phyloP scores from a whole-genome alignment of 2,329 filamentous ascomycete genomes.

The Daldinia sp. region DNA sequence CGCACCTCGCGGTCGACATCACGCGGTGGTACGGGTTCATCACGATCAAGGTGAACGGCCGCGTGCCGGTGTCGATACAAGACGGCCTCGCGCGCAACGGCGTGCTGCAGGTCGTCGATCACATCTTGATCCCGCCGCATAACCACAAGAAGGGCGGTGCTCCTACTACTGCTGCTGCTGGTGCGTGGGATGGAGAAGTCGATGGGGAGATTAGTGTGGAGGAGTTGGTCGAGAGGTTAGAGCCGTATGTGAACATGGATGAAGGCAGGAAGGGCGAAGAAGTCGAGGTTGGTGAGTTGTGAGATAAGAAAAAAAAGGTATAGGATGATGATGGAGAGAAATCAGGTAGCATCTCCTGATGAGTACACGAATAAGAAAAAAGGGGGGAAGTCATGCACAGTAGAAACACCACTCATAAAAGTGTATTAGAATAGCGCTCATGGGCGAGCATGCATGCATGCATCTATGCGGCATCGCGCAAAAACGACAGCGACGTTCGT shows the following conservation, averaged over 20 bases:
- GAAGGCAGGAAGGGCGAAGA: conserved; percentile 18
- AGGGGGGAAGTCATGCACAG: background rate
- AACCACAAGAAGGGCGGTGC: conserved; percentile 54
- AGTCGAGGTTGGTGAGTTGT: conserved; percentile 38
- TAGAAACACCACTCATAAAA: conserved; percentile 14
- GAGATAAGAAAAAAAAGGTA: conserved; percentile 3
- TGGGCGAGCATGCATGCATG: background rate
- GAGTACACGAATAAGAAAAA: conserved; percentile 3
- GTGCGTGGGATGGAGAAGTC: conserved; percentile 46
- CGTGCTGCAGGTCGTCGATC: conserved; percentile 81
- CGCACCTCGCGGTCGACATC: conserved; percentile 78
- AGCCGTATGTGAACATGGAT: conserved; percentile 50
- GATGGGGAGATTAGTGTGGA: conserved; percentile 68
- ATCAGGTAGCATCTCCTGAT: background rate
- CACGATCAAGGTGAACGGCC: conserved; percentile 80
- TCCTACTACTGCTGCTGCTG: no score
- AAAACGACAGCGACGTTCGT: conserved; percentile 16
- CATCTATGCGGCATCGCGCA: background rate
- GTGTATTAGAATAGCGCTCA: background rate
- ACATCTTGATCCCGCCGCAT: conserved; percentile 82
- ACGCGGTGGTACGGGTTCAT: conserved; percentile 75
- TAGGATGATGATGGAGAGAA: background rate
- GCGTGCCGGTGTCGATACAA: conserved; percentile 71
- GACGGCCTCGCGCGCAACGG: conserved; percentile 83
- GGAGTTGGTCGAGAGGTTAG: conserved; percentile 69